A percentile compares a stretch with the other conserved stretches of the same genome.
phyloP scores from a whole-genome alignment of 805 yeast species.

The Starmerella davenportii region DNA sequence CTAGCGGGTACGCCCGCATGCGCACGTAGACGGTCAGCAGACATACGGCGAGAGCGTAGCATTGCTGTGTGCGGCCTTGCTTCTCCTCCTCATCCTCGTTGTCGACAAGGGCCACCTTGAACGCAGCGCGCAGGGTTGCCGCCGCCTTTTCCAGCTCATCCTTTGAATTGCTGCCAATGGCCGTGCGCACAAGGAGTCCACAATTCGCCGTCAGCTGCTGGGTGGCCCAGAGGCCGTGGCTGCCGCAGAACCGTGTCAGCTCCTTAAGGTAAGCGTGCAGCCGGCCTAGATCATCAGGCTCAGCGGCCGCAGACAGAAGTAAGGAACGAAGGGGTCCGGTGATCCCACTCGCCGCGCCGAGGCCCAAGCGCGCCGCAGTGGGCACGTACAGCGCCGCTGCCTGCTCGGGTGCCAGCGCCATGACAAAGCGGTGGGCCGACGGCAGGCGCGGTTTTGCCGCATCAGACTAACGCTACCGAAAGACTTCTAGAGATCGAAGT shows the following conservation, averaged over 20 bases:
- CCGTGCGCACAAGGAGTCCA: background rate
- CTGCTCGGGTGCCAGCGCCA: background rate
- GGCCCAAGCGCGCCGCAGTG: background rate
- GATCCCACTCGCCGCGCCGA: no score
- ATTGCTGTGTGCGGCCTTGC: conserved; percentile 11
- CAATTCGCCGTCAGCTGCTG: background rate
- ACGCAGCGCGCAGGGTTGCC: conserved; percentile 7
- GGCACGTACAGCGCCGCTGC: background rate
- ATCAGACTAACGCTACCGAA: no score
- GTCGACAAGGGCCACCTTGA: conserved; percentile 11
- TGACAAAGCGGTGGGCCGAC: background rate
- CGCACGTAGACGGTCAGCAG: conserved; percentile 14
- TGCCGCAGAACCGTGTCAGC: conserved; percentile 4
- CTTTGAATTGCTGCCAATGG: background rate
- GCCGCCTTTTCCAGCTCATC: conserved; percentile 6
- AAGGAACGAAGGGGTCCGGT: no score
- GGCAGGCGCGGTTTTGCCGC: no score
- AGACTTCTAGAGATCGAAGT: conserved; percentile 1
- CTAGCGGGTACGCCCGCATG: conserved; percentile 14
- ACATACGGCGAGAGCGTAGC: conserved; percentile 9
- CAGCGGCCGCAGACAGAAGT: background rate
- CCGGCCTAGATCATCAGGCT: background rate
- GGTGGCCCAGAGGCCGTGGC: conserved; percentile 2
- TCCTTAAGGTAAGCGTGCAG: background rate
- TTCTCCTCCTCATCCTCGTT: conserved; percentile 7